phyloP scores from a whole-genome alignment of 1,284 basidiomycete species.

The Leccinum subrobustum region DNA sequence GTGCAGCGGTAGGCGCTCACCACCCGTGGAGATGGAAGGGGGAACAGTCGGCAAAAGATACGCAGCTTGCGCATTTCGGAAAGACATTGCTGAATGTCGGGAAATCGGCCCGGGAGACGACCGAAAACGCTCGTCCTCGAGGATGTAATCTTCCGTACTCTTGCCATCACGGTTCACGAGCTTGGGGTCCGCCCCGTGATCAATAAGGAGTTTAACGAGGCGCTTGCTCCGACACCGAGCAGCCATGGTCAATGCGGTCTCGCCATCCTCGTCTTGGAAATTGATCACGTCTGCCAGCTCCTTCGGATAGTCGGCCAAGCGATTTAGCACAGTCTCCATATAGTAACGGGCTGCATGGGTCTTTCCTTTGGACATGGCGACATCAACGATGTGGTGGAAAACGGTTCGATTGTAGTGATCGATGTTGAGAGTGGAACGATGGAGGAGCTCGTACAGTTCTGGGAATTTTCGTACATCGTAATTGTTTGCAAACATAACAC shows the following conservation, averaged over 20 bases:
- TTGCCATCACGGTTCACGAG: constrained; percentile 95
- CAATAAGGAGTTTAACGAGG: constrained; percentile 94
- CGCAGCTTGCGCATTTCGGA: constrained; percentile 59
- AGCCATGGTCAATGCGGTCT: constrained; percentile 96
- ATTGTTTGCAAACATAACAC: constrained; percentile 99
- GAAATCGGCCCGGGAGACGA: constrained; percentile 82
- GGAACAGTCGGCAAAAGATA: constrained; percentile 37
- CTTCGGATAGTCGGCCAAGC: constrained; percentile 93
- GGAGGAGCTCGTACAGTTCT: constrained; percentile 94
- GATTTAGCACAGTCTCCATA: constrained; percentile 93
- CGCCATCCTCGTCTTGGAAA: constrained; percentile 98
- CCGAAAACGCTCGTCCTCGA: constrained; percentile 97
- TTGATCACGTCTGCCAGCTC: constrained; percentile 99
- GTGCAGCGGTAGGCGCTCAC: constrained; percentile 74
- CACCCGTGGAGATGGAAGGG: constrained; percentile 45
- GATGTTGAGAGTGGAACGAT: constrained; percentile 97
- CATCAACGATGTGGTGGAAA: constrained; percentile 98
- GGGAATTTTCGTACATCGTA: constrained; percentile 99
- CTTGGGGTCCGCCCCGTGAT: constrained; percentile 97
- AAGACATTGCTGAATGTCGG: constrained; percentile 61
- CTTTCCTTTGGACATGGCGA: constrained; percentile 98
- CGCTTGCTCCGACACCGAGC: constrained; percentile 95
- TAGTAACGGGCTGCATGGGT: constrained; percentile 98
- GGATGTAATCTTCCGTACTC: constrained; percentile 97
- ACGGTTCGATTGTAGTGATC: constrained; percentile 98